These are phyloP conservation scores for Aspergillus arachidicola DNA, from an alignment of 2,329 filamentous ascomycete genomes.

Conservation along the genomic window DNA sequence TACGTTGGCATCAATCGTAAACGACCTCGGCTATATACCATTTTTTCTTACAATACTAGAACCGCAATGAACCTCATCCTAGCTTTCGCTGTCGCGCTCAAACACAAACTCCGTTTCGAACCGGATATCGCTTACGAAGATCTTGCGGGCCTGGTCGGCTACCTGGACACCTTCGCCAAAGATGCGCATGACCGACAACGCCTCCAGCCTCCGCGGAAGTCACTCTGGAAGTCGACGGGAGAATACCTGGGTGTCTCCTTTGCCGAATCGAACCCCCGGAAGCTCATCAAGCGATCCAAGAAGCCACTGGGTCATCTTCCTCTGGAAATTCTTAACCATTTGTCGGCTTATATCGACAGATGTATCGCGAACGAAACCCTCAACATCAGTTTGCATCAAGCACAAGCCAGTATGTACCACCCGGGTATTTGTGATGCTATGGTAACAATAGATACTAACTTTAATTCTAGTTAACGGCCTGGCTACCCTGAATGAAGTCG, in stretches of 20 bases:
- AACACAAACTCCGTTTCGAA: constrained; percentile 82
- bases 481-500: constrained; percentile 68
- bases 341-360: constrained; percentile 67
- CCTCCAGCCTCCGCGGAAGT: constrained; percentile 45
- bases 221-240: constrained; percentile 65
- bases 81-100: constrained; percentile 75
- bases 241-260: constrained; percentile 77
- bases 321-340: constrained; percentile 74
- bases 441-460: background rate
- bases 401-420: constrained; percentile 36
- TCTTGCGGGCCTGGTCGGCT: constrained; percentile 67
- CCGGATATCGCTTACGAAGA: constrained; percentile 78
- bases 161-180: constrained; percentile 75
- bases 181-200: constrained; percentile 52
- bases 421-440: background rate
- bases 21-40: background rate
- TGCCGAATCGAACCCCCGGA: constrained; percentile 75
- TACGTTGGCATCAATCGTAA: constrained; percentile 23
- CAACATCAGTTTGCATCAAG: constrained; percentile 38
- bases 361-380: constrained; percentile 52
- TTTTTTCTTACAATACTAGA: constrained; percentile 22
- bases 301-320: constrained; percentile 81
- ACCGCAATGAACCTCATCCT: constrained; percentile 76
- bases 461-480: constrained; percentile 57
- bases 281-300: constrained; percentile 71